Conservation (phyloP, 352 stramenopile genomes). For the Nothophytophthora sp. region DNA sequence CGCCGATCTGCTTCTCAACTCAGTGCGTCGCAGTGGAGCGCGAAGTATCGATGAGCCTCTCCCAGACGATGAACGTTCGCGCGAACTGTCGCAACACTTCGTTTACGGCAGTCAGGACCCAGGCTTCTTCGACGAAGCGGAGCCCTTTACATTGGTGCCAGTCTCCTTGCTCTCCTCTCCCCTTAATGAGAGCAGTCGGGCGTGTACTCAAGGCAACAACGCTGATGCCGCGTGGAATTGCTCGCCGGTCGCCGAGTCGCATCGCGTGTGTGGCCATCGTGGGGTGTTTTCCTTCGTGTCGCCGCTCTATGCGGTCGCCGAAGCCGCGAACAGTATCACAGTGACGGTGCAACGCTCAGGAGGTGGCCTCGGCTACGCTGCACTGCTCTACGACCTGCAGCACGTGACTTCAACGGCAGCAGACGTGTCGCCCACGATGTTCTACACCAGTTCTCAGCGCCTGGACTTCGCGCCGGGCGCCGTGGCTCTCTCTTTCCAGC, state of each 20-base stretch:
- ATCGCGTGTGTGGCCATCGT: conserved; percentile 90
- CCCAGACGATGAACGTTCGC: conserved; percentile 86
- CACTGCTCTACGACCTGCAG: conserved; percentile 82
- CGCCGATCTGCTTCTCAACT: conserved; percentile 90
- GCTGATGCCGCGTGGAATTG: conserved; percentile 76
- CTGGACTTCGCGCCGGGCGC: conserved; percentile 83
- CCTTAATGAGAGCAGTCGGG: conserved; percentile 58
- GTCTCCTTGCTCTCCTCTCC: conserved; percentile 6
- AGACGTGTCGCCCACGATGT: conserved; percentile 85
- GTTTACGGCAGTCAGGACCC: conserved; percentile 91
- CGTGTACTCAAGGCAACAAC: conserved; percentile 62
- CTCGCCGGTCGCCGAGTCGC: conserved; percentile 39
- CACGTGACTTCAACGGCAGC: conserved; percentile 72
- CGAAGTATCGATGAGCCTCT: conserved; percentile 66
- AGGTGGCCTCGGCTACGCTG: conserved; percentile 77
- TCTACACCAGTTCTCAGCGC: conserved; percentile 84
- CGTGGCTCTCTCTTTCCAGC: conserved; percentile 84
- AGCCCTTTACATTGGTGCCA: conserved; percentile 69
- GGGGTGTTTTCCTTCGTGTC: conserved; percentile 90
- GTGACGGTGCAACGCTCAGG: conserved; percentile 87
- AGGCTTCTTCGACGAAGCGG: conserved; percentile 92
- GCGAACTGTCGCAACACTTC: conserved; percentile 90
- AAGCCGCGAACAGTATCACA: conserved; percentile 70
- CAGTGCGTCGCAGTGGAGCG: conserved; percentile 87
- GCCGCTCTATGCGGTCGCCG: conserved; percentile 81